Conservation (phyloP, 2,329 filamentous ascomycete genomes). For the Arthrinium puccinioides region DNA sequence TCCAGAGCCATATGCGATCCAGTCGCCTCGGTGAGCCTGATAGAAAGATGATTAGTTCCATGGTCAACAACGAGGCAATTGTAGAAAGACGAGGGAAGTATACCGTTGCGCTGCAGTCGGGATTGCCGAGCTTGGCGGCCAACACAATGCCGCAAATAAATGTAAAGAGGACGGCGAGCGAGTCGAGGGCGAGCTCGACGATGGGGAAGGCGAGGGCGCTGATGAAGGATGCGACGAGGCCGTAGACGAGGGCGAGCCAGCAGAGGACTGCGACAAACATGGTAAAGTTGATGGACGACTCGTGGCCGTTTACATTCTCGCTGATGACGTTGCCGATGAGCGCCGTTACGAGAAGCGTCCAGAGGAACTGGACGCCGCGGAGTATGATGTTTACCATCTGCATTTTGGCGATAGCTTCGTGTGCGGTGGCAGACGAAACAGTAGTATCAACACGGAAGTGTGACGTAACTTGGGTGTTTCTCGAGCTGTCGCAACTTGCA, state of each 20-base stretch:
- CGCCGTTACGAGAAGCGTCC: constrained; percentile 45
- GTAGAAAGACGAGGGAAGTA: constrained; percentile 19
- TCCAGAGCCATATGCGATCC: constrained; percentile 55
- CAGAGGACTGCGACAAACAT: constrained; percentile 64
- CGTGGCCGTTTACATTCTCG: constrained; percentile 35
- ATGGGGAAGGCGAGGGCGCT: constrained; percentile 15
- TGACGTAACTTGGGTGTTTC: no score
- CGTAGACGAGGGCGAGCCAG: constrained; percentile 55
- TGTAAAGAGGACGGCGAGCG: constrained; percentile 56
- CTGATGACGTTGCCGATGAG: constrained; percentile 54
- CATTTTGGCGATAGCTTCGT: constrained; percentile 5
- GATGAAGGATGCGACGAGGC: constrained; percentile 16
- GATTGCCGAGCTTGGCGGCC: constrained; percentile 59
- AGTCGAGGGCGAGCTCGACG: constrained; percentile 16
- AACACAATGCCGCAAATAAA: constrained; percentile 65
- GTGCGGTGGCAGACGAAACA: no score
- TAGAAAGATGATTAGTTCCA: constrained; percentile 2
- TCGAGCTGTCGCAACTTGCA: no score
- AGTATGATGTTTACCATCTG: constrained; percentile 36
- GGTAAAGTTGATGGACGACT: constrained; percentile 51
- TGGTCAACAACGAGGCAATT: neutral
- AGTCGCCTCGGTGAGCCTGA: constrained; percentile 26
- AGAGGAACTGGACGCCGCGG: constrained; percentile 42
- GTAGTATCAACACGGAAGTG: no score
- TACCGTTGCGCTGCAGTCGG: constrained; percentile 56